A percentile compares a stretch with the other conserved stretches of the same genome.
Conservation (phyloP, 768 basidiomycete species). For the Termitomyces sp. region DNA sequence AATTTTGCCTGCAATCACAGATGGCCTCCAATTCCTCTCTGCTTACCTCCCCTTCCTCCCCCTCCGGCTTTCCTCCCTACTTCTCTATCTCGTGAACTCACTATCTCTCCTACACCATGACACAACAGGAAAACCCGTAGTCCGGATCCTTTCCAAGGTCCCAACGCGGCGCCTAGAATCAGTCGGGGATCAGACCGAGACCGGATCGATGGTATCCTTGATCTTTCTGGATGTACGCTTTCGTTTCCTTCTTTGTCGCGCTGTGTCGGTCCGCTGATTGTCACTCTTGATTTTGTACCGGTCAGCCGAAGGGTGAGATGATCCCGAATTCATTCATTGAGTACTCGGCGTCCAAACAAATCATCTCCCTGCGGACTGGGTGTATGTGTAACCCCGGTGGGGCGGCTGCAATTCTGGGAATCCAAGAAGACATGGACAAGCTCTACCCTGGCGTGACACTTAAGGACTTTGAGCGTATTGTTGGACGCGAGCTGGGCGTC, state of each 20-base stretch:
- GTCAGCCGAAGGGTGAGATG: conserved; percentile 62
- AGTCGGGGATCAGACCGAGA: conserved; percentile 65
- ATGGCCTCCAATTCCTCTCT: conserved; percentile 73
- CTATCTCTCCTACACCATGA: conserved; percentile 64
- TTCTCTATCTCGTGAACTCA: conserved; percentile 56
- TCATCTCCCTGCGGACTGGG: conserved; percentile 79
- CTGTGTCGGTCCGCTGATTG: no score
- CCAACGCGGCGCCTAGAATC: conserved; percentile 52
- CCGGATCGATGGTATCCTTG: conserved; percentile 61
- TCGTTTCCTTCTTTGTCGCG: no score
- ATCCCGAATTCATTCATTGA: conserved; percentile 74
- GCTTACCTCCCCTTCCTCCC: conserved; percentile 80
- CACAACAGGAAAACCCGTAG: conserved; percentile 53
- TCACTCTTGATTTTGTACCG: conserved; percentile 7
- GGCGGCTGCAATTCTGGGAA: conserved; percentile 69
- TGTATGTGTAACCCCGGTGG: conserved; percentile 92
- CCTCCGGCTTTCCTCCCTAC: conserved; percentile 69
- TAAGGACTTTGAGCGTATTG: conserved; percentile 54
- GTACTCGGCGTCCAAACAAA: conserved; percentile 59
- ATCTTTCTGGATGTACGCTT: conserved; percentile 59
- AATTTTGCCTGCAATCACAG: conserved; percentile 69
- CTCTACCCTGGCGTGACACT: conserved; percentile 61
- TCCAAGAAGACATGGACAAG: conserved; percentile 60
- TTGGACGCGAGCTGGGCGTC: conserved; percentile 71
- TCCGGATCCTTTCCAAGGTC: conserved; percentile 64